Percentiles rank a stretch among this genome's conserved stretches.
Evolutionary conservation across 2,329 filamentous ascomycete genomes (phyloP).

Genomic region (Colletotrichum sp.): DNA sequence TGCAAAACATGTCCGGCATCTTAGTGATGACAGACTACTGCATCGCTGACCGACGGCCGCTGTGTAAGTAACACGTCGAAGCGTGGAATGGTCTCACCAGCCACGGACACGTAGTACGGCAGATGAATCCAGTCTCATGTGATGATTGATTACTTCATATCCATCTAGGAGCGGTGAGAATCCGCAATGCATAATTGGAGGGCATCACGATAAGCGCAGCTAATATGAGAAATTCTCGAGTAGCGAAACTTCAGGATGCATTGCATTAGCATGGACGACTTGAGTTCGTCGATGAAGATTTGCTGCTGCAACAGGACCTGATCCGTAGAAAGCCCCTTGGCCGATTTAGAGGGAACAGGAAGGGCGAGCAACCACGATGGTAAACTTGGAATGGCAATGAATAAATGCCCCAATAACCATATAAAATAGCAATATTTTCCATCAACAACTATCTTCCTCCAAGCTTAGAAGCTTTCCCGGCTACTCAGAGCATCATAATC

Average conservation of each 20-base stretch:
- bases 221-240: too few relatives aligned
- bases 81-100: neutral
- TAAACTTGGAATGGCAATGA: too few relatives aligned
- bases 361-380: too few relatives aligned
- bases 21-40: neutral
- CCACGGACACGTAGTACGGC: fast-evolving
- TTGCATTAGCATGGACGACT: too few relatives aligned
- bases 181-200: too few relatives aligned
- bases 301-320: too few relatives aligned
- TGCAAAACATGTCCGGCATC: neutral
- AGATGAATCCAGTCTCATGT: neutral
- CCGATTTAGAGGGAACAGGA: too few relatives aligned
- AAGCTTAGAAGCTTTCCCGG: neutral
- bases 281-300: too few relatives aligned
- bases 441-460: neutral
- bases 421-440: neutral
- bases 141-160: neutral
- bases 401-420: slow-evolving; percentile 21
- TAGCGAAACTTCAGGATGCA: too few relatives aligned
- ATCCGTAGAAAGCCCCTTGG: too few relatives aligned
- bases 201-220: too few relatives aligned
- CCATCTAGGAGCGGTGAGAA: too few relatives aligned
- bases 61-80: neutral
- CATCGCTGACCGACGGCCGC: neutral
- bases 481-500: neutral